Evolutionary conservation across 331 rosid species (phyloP), one percentile per base, ranked within the genome.

Genomic region (Acacia pycnantha): DNA sequence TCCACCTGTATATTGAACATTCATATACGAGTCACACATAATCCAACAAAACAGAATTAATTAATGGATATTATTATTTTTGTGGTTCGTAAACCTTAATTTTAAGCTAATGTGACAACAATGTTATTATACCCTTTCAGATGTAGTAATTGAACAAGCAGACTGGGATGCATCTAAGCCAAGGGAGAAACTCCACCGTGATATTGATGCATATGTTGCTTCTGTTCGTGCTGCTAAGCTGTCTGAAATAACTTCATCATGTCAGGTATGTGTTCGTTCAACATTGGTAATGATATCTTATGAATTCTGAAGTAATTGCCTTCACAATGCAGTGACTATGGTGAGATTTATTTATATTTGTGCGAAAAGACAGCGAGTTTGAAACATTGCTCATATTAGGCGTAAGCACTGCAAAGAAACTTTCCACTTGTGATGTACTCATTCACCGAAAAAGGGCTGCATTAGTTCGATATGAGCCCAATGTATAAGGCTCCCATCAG

Each of bases 121-220:
- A 87, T 85, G 54, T 87, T 2, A 13, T 77, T 0, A 13, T 77
- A 48, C 82, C 74, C 43, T 84, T 88, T 86, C 95, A 97, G 99
- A 89, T 83, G 92, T 95, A 86, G 73, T 91, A 81, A 87, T 97
- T 81, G 88, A 90, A 75, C 93, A 84, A 80, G 91, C 93, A 82
- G 78, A 90, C 82, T 94, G 98, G 99, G 98, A 94, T 84, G 84
- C 92, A 54, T 86, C 95, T 79, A 94, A 88, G 90, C 88, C 87
- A 79, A 88, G 91, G 86, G 99, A 97, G 62, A 97, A 97, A 88
- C 87, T 97, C 82, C 90, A 72, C 43, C 97, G 98, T 75, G 99
- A 97, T 84, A 90, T 97, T 51, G 97, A 90, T 84, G 92, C 92
- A 43, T 95, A 97, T 78, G 75, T 89, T 86, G 91, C 79, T 31